Conservation (phyloP, 1,139 yeast species). For the Blastobotrys ciferrii region DNA sequence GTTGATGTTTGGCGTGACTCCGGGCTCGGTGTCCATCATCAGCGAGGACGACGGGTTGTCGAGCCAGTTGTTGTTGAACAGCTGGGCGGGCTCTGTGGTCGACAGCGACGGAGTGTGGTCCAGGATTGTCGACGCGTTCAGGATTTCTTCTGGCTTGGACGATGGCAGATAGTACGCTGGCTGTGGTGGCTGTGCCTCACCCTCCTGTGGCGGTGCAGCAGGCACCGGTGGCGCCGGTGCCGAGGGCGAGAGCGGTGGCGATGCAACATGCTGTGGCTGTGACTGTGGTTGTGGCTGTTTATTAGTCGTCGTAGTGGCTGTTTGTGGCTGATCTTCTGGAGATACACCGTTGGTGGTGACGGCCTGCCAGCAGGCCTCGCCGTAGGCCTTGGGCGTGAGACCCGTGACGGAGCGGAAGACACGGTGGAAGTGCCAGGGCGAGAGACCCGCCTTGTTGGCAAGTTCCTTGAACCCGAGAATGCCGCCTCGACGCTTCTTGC, state of each 20-base stretch:
- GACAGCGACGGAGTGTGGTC: neutral
- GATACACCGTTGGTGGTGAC: conserved; percentile 39
- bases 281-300: neutral
- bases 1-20: neutral
- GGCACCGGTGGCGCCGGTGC: too few species aligned
- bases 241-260: neutral
- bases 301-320: neutral
- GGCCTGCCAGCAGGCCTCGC: conserved; percentile 80
- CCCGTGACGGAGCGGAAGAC: conserved; percentile 85
- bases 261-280: neutral
- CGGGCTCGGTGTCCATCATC: conserved; percentile 5
- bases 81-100: too few species aligned
- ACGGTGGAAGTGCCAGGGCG: conserved; percentile 94
- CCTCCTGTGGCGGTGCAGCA: too few species aligned
- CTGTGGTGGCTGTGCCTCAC: neutral
- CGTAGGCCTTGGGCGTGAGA: conserved; percentile 83
- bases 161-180: conserved; percentile 1
- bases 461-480: conserved; percentile 84
- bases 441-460: conserved; percentile 77
- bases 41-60: conserved; percentile 1
- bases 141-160: neutral
- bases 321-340: conserved; percentile 16
- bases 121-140: neutral
- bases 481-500: conserved; percentile 77
- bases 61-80: neutral